Evolutionary conservation across 805 yeast species (phyloP).

Genomic region (Zygoascus bituminiphila): DNA sequence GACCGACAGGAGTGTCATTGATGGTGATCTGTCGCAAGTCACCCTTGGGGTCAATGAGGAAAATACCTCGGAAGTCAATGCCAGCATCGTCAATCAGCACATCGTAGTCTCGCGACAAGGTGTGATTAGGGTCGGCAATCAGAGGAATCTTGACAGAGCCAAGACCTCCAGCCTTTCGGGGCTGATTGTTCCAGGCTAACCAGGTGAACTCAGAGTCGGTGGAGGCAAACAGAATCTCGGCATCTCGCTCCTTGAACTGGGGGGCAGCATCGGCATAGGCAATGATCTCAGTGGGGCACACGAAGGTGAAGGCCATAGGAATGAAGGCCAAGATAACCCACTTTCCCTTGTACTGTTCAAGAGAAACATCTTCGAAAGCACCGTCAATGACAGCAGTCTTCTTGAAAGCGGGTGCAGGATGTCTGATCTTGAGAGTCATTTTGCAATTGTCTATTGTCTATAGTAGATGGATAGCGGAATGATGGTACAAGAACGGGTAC

Average conservation of each 20-base stretch:
- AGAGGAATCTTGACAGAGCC: slow-evolving; percentile 93
- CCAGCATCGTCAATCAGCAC: slow-evolving; percentile 95
- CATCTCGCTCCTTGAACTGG: slow-evolving; percentile 79
- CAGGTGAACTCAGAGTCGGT: slow-evolving; percentile 97
- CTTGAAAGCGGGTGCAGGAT: slow-evolving; percentile 93
- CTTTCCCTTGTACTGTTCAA: slow-evolving; percentile 94
- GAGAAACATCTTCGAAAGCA: slow-evolving; percentile 85
- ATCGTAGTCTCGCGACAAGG: slow-evolving; percentile 93
- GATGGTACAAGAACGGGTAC: no score
- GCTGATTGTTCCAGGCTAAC: slow-evolving; percentile 96
- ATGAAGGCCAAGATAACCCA: slow-evolving; percentile 96
- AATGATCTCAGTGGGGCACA: slow-evolving; percentile 98
- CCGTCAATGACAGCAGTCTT: slow-evolving; percentile 98
- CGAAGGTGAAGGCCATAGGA: slow-evolving; percentile 99
- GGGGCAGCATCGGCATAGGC: slow-evolving; percentile 95
- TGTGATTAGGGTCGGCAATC: slow-evolving; percentile 94
- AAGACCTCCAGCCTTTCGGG: slow-evolving; percentile 96
- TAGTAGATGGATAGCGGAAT: no score
- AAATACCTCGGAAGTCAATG: slow-evolving; percentile 95
- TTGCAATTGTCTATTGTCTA: slow-evolving; percentile 17
- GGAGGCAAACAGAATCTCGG: slow-evolving; percentile 89
- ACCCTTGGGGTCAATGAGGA: slow-evolving; percentile 95
- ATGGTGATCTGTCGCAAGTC: slow-evolving; percentile 91
- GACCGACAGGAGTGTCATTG: slow-evolving; percentile 99
- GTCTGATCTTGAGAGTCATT: slow-evolving; percentile 88